phyloP scores from a whole-genome alignment of 2,329 filamentous ascomycete genomes.

The Fusarium fujikuroi region DNA sequence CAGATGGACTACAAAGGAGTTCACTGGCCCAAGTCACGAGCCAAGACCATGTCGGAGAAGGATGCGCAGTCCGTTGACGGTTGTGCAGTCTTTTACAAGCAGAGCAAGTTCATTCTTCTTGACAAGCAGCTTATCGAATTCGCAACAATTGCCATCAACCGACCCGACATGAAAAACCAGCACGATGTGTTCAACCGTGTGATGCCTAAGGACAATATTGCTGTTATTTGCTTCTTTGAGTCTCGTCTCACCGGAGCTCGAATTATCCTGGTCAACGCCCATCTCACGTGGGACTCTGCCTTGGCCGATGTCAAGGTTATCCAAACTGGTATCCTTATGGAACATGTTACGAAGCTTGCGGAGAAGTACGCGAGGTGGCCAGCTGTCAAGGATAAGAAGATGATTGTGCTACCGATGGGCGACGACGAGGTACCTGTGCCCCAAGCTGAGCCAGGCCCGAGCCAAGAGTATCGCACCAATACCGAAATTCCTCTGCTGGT shows the following conservation, averaged over 20 bases:
- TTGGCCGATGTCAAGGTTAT: slow-evolving; percentile 96
- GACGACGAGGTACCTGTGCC: slow-evolving; percentile 60
- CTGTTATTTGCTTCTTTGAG: slow-evolving; percentile 90
- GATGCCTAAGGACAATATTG: slow-evolving; percentile 98
- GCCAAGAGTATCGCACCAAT: slow-evolving; percentile 85
- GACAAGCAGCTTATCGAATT: slow-evolving; percentile 97
- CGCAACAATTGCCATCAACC: slow-evolving; percentile 88
- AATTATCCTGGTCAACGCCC: slow-evolving; percentile 91
- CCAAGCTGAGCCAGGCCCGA: slow-evolving; percentile 76
- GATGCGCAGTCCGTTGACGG: slow-evolving; percentile 93
- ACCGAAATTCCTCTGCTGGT: slow-evolving; percentile 91
- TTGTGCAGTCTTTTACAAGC: slow-evolving; percentile 96
- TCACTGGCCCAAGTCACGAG: slow-evolving; percentile 89
- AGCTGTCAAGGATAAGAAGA: slow-evolving; percentile 82
- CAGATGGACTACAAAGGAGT: slow-evolving; percentile 93
- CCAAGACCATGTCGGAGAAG: slow-evolving; percentile 90
- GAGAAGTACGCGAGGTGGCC: slow-evolving; percentile 86
- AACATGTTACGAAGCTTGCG: slow-evolving; percentile 85
- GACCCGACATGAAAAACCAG: slow-evolving; percentile 96
- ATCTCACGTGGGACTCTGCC: slow-evolving; percentile 93
- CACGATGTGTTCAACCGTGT: slow-evolving; percentile 98
- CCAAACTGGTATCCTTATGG: slow-evolving; percentile 95
- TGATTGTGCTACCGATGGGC: slow-evolving; percentile 58
- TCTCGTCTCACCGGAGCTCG: slow-evolving; percentile 90
- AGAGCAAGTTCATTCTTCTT: slow-evolving; percentile 90